Evolutionary conservation across 2,329 filamentous ascomycete species (phyloP).

Genomic region (Penicillium sp.): DNA sequence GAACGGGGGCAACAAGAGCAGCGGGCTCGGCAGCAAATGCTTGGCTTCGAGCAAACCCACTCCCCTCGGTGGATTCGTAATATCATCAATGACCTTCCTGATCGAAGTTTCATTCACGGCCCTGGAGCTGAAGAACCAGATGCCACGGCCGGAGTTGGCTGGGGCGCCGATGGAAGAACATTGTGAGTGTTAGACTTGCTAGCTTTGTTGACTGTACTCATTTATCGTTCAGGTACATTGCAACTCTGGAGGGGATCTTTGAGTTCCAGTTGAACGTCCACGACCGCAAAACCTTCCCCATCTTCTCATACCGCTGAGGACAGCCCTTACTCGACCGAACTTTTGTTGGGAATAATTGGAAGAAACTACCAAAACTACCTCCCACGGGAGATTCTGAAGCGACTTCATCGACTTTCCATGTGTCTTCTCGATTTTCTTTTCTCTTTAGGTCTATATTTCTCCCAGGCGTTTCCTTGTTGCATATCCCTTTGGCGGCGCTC

Average conservation of each 20-base stretch:
- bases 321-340: not conserved
- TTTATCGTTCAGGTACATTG: slow-evolving; percentile 44
- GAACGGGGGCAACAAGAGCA: slow-evolving; percentile 28
- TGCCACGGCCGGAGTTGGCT: slow-evolving; percentile 51
- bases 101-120: slow-evolving; percentile 33
- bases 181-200: slow-evolving; percentile 43
- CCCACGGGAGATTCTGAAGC: not conserved
- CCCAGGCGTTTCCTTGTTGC: slow-evolving; percentile 16
- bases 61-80: slow-evolving; percentile 43
- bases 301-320: slow-evolving; percentile 44
- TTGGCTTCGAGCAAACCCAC: slow-evolving; percentile 38
- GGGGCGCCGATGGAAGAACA: slow-evolving; percentile 49
- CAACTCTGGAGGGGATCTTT: slow-evolving; percentile 52
- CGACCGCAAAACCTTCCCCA: slow-evolving; percentile 52
- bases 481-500: slow-evolving; percentile 29
- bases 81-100: slow-evolving; percentile 39
- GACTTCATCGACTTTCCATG: too few species aligned
- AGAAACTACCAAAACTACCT: not conserved
- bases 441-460: not conserved
- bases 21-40: slow-evolving; percentile 37
- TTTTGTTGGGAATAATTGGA: not conserved
- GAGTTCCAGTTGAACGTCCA: slow-evolving; percentile 50
- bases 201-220: slow-evolving; percentile 7
- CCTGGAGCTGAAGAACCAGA: slow-evolving; percentile 41
- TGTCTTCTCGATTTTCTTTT: not conserved